Evolutionary conservation across 148 eudicot genomes (phyloP).

Genomic region (Camellia lanceoleosa): DNA sequence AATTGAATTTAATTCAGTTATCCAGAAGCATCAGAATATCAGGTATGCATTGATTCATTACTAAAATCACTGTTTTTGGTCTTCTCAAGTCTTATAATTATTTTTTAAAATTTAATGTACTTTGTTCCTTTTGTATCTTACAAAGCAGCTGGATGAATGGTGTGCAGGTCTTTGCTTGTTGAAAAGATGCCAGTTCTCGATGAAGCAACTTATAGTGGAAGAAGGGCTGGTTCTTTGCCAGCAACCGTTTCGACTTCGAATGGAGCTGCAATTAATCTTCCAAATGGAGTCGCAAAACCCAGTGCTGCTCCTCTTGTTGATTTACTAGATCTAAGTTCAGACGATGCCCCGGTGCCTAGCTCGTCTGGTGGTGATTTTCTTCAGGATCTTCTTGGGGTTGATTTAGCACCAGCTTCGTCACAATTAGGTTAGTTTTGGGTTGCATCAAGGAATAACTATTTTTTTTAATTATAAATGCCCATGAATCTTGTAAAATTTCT

Average conservation of each 20-base stretch:
- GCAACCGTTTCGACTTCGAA: slow-evolving; percentile 59
- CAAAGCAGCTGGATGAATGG: slow-evolving; percentile 18
- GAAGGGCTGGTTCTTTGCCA: slow-evolving; percentile 73
- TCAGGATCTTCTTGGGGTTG: slow-evolving; percentile 90
- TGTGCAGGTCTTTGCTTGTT: slow-evolving; percentile 66
- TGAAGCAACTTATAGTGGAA: slow-evolving; percentile 85
- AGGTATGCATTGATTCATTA: slow-evolving; percentile 31
- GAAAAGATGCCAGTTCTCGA: slow-evolving; percentile 99
- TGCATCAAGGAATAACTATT: not conserved
- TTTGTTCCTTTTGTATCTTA: slow-evolving; percentile 13
- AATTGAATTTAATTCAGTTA: slow-evolving; percentile 76
- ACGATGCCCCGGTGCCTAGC: slow-evolving; percentile 72
- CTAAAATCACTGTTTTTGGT: not conserved
- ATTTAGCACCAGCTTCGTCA: slow-evolving; percentile 53
- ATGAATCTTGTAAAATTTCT: not conserved
- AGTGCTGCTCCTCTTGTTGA: slow-evolving; percentile 86
- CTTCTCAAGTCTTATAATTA: too few species aligned
- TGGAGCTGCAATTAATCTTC: slow-evolving; percentile 61
- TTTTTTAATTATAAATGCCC: not conserved
- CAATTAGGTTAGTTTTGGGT: slow-evolving; percentile 55
- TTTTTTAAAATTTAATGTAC: not conserved
- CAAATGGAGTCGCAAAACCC: slow-evolving; percentile 80
- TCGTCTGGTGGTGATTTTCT: slow-evolving; percentile 82
- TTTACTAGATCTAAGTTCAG: slow-evolving; percentile 80
- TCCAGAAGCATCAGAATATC: slow-evolving; percentile 82